Conservation (phyloP, 345 rosid species). For the Garcia nutans region DNA sequence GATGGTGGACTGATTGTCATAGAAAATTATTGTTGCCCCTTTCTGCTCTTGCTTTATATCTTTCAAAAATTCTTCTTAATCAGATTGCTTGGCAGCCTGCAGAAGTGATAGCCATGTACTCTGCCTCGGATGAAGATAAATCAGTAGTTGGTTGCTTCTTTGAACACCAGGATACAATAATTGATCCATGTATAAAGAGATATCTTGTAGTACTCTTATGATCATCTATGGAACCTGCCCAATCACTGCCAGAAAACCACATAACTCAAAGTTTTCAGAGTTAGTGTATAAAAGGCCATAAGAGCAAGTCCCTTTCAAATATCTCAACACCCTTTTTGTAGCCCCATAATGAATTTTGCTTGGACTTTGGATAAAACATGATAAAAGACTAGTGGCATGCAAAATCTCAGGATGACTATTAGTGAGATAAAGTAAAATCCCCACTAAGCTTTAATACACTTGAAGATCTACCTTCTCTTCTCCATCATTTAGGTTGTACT, state of each 20-base stretch:
- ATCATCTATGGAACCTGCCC: neutral
- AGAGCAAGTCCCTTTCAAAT: no score
- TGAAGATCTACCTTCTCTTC: neutral
- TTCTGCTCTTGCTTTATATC: neutral
- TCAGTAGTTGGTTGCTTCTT: neutral
- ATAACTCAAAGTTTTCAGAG: neutral
- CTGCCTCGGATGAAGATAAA: neutral
- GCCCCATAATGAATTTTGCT: no score
- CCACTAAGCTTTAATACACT: slow-evolving; percentile 1
- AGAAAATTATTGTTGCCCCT: neutral
- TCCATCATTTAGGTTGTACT: neutral
- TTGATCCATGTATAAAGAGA: neutral
- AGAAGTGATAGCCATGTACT: no score
- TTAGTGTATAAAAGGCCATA: neutral
- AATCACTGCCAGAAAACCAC: neutral
- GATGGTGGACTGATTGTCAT: neutral
- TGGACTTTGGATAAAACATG: no score
- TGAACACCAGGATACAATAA: neutral
- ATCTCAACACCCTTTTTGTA: no score
- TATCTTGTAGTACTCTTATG: neutral
- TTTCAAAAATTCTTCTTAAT: neutral
- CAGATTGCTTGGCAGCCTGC: neutral
- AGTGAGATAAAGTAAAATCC: neutral
- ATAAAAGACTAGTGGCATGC: neutral
- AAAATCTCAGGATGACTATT: neutral